Evolutionary conservation across 2,329 filamentous ascomycete species (phyloP), one percentile per base, ranked within the genome.

Genomic region (Hortaea werneckii): DNA sequence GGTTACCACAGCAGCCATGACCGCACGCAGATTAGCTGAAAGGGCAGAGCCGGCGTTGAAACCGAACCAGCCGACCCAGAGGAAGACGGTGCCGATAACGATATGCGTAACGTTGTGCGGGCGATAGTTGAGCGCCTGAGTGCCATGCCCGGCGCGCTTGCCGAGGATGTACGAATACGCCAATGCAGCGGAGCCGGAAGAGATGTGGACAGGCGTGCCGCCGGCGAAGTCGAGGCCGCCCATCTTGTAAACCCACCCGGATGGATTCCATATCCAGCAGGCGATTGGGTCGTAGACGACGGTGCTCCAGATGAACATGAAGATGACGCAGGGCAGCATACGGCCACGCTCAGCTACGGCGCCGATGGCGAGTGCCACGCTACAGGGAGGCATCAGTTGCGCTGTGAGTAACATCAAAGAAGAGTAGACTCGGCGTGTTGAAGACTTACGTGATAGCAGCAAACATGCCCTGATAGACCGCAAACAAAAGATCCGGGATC

Each of bases 1-100:
- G 44, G 88, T 94, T 38, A 90, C 85, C 1, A 90, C 75, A 8
- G 84, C 85, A 39, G 88, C 88, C 82, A 94, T 87, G 57, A 94
- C 77, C 39, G 86, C 86, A 41, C 88, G 82, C 60, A 94, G 67
- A 65, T 92, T 94, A 43, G 87, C 87, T 41, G 81, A 75, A 45
- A 92, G 72, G 10, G 87, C 87, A 11, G 83, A 88, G 53, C 87
- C 87, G 42, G 85, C 87, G 58, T 94, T 95, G 79, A 95, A 95
- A 41, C 88, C 88, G 60, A 94, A 94, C 88, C 87, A 95, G 44
- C 88, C 88, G 11, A 94, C 85, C 87, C 88, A 95, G 11, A 95
- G 80, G 69, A 95, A 94, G 40, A 94, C 87, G 3, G 88, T 94
- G 29, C 88, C 88, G 46, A 94, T 84, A 43, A 94, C 87, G 55